These are phyloP conservation scores for Mariannaea elegans DNA, from an alignment of 2,329 filamentous ascomycete genomes.

Conservation along the genomic window DNA sequence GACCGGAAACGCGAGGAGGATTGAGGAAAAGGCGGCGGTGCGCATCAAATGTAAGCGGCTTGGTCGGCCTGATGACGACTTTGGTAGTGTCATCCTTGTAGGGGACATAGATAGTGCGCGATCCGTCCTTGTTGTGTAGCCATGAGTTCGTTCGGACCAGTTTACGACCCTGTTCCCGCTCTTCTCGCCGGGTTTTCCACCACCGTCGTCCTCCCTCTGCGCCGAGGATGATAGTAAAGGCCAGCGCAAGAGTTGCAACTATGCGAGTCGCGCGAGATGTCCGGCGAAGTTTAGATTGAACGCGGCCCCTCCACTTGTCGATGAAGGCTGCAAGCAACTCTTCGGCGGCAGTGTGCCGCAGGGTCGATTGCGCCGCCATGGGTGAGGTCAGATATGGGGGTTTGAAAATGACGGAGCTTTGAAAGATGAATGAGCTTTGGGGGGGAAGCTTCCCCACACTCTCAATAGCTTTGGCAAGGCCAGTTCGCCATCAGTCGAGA, in stretches of 20 bases:
- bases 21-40: slow-evolving; percentile 93
- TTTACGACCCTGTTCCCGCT: slow-evolving; percentile 83
- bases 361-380: slow-evolving; percentile 91
- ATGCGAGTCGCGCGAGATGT: slow-evolving; percentile 78
- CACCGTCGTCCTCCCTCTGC: slow-evolving; percentile 82
- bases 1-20: slow-evolving; percentile 82
- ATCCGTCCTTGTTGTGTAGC: slow-evolving; percentile 92
- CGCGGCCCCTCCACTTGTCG: slow-evolving; percentile 64
- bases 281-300: slow-evolving; percentile 64
- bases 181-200: slow-evolving; percentile 77
- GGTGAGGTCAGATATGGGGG: background rate
- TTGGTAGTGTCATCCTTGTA: slow-evolving; percentile 89
- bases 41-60: slow-evolving; percentile 93
- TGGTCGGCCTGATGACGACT: slow-evolving; percentile 90
- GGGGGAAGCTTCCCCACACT: slow-evolving; percentile 38
- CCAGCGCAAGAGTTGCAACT: slow-evolving; percentile 78
- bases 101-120: slow-evolving; percentile 92
- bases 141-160: slow-evolving; percentile 92
- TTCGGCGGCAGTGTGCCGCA: slow-evolving; percentile 72
- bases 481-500: slow-evolving; percentile 33
- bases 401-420: slow-evolving; percentile 14
- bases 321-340: slow-evolving; percentile 73
- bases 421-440: slow-evolving; percentile 14
- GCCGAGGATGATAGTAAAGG: slow-evolving; percentile 79
- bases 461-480: slow-evolving; percentile 26